Conservation (phyloP, 805 yeast genomes). For the Blastobotrys mokoenaii region DNA sequence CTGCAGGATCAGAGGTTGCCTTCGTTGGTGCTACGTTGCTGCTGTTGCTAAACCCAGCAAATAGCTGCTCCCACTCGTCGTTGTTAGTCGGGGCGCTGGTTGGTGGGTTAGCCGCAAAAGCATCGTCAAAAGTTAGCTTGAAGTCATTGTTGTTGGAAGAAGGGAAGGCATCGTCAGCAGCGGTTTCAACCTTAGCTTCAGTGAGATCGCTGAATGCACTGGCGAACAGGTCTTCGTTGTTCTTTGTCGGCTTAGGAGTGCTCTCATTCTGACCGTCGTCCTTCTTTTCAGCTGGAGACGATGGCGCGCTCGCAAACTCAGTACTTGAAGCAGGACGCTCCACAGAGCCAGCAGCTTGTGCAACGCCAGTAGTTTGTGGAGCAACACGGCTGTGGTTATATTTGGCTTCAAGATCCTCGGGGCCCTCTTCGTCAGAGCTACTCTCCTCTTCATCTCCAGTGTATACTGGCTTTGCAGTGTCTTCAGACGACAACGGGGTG, state of each 20-base stretch:
- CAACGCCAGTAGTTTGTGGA: not conserved
- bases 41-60: conserved; percentile 68
- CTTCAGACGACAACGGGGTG: not conserved
- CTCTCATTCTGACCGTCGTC: not conserved
- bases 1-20: not conserved
- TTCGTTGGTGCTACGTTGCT: conserved; percentile 9
- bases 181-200: conserved; percentile 30
- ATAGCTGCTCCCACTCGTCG: conserved; percentile 92
- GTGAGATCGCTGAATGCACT: conserved; percentile 39
- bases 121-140: conserved; percentile 15
- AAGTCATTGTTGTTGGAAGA: conserved; percentile 15
- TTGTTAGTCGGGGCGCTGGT: conserved; percentile 22
- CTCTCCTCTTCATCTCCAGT: conserved; percentile 20
- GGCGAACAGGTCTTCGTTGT: conserved; percentile 28
- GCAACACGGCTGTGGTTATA: not conserved
- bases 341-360: not conserved
- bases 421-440: conserved; percentile 24
- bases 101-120: conserved; percentile 2
- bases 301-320: conserved; percentile 29
- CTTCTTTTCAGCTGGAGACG: conserved; percentile 19
- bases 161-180: conserved; percentile 19
- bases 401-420: conserved; percentile 11
- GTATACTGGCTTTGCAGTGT: conserved; percentile 16
- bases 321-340: not conserved
- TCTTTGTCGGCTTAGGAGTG: not conserved